phyloP scores from a whole-genome alignment of 2,329 filamentous ascomycete genomes.

The Trichoderma sp. region DNA sequence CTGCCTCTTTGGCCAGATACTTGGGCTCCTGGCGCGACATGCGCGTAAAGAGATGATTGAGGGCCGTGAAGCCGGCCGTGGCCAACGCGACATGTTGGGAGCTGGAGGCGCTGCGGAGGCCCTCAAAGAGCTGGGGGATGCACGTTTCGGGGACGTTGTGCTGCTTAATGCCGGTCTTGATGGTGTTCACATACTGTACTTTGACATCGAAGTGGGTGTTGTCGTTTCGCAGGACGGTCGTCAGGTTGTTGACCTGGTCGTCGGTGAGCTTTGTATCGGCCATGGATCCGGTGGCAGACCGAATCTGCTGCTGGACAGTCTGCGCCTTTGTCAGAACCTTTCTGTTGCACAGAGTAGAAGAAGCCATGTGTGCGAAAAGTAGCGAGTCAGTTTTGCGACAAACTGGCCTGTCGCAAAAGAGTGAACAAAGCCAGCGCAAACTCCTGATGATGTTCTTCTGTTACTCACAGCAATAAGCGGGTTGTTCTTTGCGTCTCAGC shows the following conservation, averaged over 20 bases:
- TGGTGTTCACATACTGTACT: constrained; percentile 65
- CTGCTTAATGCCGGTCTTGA: constrained; percentile 91
- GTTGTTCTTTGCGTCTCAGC: neutral
- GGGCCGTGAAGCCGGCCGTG: constrained; percentile 80
- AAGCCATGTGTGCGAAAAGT: neutral
- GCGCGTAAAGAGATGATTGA: constrained; percentile 84
- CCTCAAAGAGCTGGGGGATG: constrained; percentile 76
- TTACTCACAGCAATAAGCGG: constrained; percentile 10
- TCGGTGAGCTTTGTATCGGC: constrained; percentile 56
- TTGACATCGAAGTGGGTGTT: constrained; percentile 68
- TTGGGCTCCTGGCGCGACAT: constrained; percentile 81
- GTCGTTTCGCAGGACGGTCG: constrained; percentile 57
- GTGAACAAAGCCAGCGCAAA: neutral
- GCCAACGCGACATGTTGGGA: constrained; percentile 76
- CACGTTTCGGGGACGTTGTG: constrained; percentile 77
- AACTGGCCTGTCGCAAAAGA: neutral
- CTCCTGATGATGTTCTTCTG: neutral
- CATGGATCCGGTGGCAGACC: constrained; percentile 37
- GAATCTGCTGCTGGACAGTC: neutral
- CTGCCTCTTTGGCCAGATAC: constrained; percentile 66
- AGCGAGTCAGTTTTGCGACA: neutral
- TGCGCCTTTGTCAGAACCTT: neutral
- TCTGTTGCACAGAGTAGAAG: neutral
- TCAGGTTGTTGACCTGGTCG: constrained; percentile 55
- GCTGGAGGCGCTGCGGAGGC: constrained; percentile 69